Evolutionary conservation across 352 stramenopile genomes (phyloP).

Genomic region (Phytophthora constricta): DNA sequence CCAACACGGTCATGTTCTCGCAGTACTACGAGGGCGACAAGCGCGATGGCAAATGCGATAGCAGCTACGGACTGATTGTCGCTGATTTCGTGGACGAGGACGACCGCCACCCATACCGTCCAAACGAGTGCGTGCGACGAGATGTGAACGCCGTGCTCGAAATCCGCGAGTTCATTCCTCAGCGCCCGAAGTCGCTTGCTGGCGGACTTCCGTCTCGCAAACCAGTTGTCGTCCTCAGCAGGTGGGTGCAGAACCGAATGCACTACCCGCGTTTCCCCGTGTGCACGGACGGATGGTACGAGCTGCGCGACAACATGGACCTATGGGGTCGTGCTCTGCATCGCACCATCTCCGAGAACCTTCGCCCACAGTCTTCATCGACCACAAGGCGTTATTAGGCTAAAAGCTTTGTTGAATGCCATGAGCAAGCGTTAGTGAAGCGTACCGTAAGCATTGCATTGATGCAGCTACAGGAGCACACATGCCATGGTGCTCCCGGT

Average conservation of each 20-base stretch:
- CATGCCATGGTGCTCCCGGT: too few species aligned
- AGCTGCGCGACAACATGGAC: slow-evolving; percentile 41
- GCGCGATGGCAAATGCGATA: slow-evolving; percentile 5
- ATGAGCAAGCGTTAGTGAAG: neutral
- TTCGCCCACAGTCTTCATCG: slow-evolving; percentile 6
- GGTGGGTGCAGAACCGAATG: slow-evolving; percentile 42
- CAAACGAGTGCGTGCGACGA: slow-evolving; percentile 3
- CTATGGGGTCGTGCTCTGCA: slow-evolving; percentile 37
- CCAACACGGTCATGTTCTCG: slow-evolving; percentile 49
- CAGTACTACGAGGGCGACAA: slow-evolving; percentile 34
- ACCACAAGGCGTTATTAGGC: too few species aligned
- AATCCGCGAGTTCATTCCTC: slow-evolving; percentile 27
- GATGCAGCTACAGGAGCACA: too few species aligned
- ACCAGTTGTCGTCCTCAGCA: slow-evolving; percentile 32
- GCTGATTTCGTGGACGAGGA: slow-evolving; percentile 43
- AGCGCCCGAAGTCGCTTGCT: slow-evolving; percentile 11
- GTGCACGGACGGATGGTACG: slow-evolving; percentile 34
- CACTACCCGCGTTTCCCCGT: slow-evolving; percentile 41
- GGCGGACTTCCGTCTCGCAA: slow-evolving; percentile 20
- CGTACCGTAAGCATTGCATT: neutral
- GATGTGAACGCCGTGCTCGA: neutral
- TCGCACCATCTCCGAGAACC: slow-evolving; percentile 29
- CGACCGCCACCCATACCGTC: slow-evolving; percentile 35
- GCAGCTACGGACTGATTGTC: slow-evolving; percentile 30
- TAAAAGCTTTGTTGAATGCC: neutral